phyloP scores from a whole-genome alignment of 768 basidiomycete genomes.

The Suillus ampliporus region DNA sequence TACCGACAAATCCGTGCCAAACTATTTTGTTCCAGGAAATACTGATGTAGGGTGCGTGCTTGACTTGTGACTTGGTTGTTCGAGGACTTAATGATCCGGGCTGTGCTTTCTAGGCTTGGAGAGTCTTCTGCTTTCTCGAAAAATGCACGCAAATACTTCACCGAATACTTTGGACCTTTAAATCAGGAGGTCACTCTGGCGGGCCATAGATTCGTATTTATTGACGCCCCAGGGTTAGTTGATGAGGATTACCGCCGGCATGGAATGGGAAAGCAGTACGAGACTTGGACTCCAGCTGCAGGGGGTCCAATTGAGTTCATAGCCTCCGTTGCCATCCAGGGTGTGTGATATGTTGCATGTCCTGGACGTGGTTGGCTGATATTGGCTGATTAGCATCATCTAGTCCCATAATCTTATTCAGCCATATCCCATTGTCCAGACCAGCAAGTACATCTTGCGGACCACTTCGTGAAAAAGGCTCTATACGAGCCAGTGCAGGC shows the following conservation, averaged over 20 bases:
- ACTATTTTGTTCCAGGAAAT: conserved; percentile 79
- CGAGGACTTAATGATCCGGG: conserved; percentile 1
- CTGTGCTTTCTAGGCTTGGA: conserved; percentile 52
- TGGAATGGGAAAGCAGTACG: conserved; percentile 52
- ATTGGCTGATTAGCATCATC: conserved; percentile 20
- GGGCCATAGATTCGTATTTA: conserved; percentile 73
- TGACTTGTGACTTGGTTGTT: not conserved
- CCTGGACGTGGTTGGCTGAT: not conserved
- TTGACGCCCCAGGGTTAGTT: conserved; percentile 81
- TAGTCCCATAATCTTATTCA: conserved; percentile 70
- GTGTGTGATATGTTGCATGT: not conserved
- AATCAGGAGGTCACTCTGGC: conserved; percentile 66
- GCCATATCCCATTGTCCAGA: conserved; percentile 85
- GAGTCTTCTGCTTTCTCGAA: conserved; percentile 54
- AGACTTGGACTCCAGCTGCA: conserved; percentile 57
- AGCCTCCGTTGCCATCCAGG: conserved; percentile 43
- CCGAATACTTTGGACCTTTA: conserved; percentile 67
- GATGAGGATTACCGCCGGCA: conserved; percentile 81
- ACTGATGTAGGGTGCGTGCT: conserved; percentile 70
- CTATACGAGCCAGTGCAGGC: conserved; percentile 77
- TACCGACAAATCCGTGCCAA: conserved; percentile 42
- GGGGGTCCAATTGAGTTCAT: conserved; percentile 68
- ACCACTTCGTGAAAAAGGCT: conserved; percentile 70
- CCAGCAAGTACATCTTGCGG: conserved; percentile 80
- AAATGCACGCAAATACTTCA: conserved; percentile 62